Conservation (phyloP, 176 grass and related monocot species). For the Musa troglodytarum region DNA sequence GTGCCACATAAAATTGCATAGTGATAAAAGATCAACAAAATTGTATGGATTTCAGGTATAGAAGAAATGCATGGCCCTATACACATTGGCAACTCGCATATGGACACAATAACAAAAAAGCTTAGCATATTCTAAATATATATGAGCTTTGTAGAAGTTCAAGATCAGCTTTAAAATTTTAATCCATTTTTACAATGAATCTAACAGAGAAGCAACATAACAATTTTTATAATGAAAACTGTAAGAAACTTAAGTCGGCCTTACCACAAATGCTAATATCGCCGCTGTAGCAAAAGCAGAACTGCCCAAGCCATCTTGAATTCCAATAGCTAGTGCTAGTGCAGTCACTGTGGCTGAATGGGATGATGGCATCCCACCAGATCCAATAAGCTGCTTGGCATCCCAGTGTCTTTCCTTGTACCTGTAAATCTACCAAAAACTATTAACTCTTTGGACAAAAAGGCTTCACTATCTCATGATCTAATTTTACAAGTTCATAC, state of each 20-base stretch:
- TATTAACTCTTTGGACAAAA: neutral
- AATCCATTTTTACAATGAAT: no score
- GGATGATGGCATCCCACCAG: conserved; percentile 96
- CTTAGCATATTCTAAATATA: no score
- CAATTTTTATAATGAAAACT: neutral
- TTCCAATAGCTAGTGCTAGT: conserved; percentile 67
- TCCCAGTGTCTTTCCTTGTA: conserved; percentile 89
- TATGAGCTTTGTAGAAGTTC: no score
- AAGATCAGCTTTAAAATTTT: no score
- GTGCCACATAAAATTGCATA: no score
- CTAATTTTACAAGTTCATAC: neutral
- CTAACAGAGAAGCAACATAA: neutral
- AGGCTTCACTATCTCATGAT: neutral
- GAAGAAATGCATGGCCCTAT: no score
- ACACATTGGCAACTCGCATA: no score
- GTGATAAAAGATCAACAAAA: no score
- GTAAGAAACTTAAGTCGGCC: conserved; percentile 1
- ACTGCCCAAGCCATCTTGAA: conserved; percentile 70
- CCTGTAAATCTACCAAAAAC: conserved; percentile 29
- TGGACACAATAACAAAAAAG: no score
- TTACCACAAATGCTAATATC: conserved; percentile 75
- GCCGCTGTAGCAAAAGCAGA: conserved; percentile 61
- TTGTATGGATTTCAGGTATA: no score
- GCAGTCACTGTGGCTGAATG: conserved; percentile 90
- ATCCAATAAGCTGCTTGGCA: conserved; percentile 72